Evolutionary conservation across 306 rosid species (phyloP).

Genomic region (Dicorynia guianensis): DNA sequence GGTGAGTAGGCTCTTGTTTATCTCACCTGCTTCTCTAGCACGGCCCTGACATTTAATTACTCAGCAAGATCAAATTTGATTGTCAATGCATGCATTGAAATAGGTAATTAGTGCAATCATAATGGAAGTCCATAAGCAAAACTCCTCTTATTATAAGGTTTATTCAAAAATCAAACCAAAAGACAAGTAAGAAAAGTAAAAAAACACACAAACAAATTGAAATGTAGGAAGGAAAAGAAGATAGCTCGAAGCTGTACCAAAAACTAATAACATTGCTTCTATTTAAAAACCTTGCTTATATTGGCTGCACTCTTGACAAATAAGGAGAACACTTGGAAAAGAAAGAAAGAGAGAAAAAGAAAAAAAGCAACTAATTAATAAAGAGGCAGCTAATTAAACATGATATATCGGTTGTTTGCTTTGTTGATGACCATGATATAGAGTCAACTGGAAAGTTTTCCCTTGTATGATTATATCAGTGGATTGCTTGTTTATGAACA

Average conservation of each 20-base stretch:
- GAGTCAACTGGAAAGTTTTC: slow-evolving; percentile 17
- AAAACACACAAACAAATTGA: background rate
- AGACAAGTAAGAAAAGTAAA: background rate
- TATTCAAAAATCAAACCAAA: background rate
- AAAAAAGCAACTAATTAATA: too few relatives aligned
- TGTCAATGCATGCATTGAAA: background rate
- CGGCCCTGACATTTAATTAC: slow-evolving; percentile 67
- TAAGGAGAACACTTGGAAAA: too few relatives aligned
- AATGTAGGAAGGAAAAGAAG: slow-evolving; percentile 14
- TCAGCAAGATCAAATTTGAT: slow-evolving; percentile 16
- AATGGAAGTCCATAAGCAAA: background rate
- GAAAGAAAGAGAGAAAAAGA: too few relatives aligned
- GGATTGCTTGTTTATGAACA: background rate
- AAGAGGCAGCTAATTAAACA: background rate
- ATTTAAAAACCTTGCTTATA: background rate
- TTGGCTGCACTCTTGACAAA: too few relatives aligned
- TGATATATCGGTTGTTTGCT: background rate
- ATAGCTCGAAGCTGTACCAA: background rate
- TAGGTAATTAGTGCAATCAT: slow-evolving; percentile 26
- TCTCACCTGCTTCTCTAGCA: slow-evolving; percentile 99
- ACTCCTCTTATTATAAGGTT: background rate
- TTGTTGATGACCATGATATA: slow-evolving; percentile 28
- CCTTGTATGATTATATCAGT: slow-evolving; percentile 26
- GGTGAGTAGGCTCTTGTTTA: slow-evolving; percentile 97
- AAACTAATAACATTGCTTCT: background rate